Evolutionary conservation across 306 rosid genomes (phyloP).

Genomic region (Cucurbita ficifolia): DNA sequence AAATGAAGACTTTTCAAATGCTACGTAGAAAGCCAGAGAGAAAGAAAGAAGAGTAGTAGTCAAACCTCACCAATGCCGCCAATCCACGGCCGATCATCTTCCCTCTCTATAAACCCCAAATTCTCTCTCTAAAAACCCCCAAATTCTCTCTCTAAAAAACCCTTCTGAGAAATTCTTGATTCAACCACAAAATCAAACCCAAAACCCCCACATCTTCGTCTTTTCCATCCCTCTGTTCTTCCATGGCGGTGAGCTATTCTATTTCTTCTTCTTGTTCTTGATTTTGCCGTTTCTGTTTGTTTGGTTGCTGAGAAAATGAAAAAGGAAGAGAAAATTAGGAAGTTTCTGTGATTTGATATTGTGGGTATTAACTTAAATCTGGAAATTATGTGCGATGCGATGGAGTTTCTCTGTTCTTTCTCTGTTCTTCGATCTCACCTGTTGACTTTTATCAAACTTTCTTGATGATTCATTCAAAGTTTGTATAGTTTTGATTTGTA

Average conservation of each 20-base stretch:
- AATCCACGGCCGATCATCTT: neutral
- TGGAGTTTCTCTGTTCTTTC: neutral
- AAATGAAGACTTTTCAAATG: neutral
- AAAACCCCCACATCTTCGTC: neutral
- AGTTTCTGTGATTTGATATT: neutral
- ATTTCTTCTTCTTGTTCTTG: neutral
- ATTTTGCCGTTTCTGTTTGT: neutral
- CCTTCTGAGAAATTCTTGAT: neutral
- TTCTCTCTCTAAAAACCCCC: neutral
- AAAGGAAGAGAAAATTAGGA: neutral
- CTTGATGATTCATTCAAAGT: neutral
- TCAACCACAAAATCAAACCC: neutral
- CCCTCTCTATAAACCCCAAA: neutral
- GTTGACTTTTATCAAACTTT: neutral
- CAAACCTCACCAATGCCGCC: neutral
- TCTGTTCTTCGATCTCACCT: neutral
- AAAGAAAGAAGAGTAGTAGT: neutral
- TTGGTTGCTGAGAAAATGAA: neutral
- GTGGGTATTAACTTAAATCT: neutral
- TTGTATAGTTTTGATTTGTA: neutral
- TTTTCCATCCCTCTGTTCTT: neutral
- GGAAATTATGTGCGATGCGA: neutral
- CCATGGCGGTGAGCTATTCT: slow-evolving; percentile 2
- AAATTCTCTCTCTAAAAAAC: neutral
- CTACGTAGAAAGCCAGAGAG: neutral